Evolutionary conservation across 2,329 filamentous ascomycete species (phyloP).

Genomic region (Alternaria panax): DNA sequence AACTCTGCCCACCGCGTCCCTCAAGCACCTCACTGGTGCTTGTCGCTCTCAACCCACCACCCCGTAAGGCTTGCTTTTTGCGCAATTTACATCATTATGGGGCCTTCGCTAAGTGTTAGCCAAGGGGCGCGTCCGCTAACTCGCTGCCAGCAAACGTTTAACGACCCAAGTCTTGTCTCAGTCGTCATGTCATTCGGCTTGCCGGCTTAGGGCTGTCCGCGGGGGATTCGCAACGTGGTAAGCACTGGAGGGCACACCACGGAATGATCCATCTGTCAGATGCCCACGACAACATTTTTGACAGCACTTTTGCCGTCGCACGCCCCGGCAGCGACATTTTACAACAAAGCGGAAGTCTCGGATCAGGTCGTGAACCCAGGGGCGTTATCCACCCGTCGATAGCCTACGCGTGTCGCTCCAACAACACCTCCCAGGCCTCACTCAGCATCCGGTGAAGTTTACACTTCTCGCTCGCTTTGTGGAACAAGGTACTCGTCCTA

Average conservation of each 20-base stretch:
- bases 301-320: neutral
- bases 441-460: constrained; percentile 10
- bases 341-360: constrained; percentile 11
- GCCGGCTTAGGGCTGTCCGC: constrained; percentile 7
- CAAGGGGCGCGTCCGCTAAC: constrained; percentile 26
- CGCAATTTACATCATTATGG: constrained; percentile 30
- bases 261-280: neutral
- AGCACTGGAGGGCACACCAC: neutral
- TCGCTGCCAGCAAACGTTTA: constrained; percentile 32
- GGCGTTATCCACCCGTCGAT: constrained; percentile 2
- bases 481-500: constrained; percentile 20
- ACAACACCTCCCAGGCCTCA: neutral
- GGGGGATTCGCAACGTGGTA: constrained; percentile 1
- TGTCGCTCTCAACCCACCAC: neutral
- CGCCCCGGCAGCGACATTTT: neutral
- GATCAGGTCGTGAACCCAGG: constrained; percentile 4
- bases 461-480: constrained; percentile 10
- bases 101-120: neutral
- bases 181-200: constrained; percentile 20
- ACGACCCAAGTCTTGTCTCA: constrained; percentile 32
- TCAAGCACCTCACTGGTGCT: neutral
- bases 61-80: constrained; percentile 12
- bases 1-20: neutral
- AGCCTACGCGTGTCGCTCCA: neutral
- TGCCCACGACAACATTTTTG: neutral